Evolutionary conservation across 2,329 filamentous ascomycete species (phyloP).

Genomic region (Arthrobotrys musiformis): DNA sequence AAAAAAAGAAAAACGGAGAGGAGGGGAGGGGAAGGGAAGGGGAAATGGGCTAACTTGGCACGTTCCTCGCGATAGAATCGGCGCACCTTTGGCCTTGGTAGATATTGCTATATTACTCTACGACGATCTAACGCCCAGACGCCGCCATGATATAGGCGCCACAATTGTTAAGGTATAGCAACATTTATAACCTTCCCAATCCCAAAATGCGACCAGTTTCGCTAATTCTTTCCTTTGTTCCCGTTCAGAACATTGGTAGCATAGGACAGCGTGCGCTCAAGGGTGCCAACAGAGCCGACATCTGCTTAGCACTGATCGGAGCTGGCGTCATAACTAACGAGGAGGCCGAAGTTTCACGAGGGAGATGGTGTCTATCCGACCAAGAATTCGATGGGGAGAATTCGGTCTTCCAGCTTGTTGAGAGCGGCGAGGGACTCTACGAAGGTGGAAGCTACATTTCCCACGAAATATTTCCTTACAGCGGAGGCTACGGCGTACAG

Average conservation of each 20-base stretch:
- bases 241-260: conserved; percentile 47
- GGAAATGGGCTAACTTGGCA: no score
- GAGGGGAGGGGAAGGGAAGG: no score
- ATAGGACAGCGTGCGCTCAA: conserved; percentile 41
- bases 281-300: conserved; percentile 52
- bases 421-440: conserved; percentile 53
- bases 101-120: conserved; percentile 56
- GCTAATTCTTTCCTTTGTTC: no score
- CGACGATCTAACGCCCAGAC: conserved; percentile 47
- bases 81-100: conserved; percentile 49
- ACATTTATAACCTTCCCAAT: background rate
- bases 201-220: background rate
- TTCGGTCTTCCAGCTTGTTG: conserved; percentile 43
- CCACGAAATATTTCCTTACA: conserved; percentile 56
- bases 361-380: conserved; percentile 47
- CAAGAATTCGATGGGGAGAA: conserved; percentile 46
- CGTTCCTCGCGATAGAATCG: conserved; percentile 33
- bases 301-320: conserved; percentile 48
- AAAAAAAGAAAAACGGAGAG: no score
- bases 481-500: conserved; percentile 54
- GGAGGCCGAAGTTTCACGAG: conserved; percentile 29
- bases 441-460: conserved; percentile 56
- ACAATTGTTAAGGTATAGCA: conserved; percentile 48
- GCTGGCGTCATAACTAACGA: conserved; percentile 48
- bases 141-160: conserved; percentile 39